Percentiles rank a stretch among this genome's conserved stretches.
phyloP scores from a whole-genome alignment of 768 basidiomycete species.

The Leucosporidium creatinivorum region DNA sequence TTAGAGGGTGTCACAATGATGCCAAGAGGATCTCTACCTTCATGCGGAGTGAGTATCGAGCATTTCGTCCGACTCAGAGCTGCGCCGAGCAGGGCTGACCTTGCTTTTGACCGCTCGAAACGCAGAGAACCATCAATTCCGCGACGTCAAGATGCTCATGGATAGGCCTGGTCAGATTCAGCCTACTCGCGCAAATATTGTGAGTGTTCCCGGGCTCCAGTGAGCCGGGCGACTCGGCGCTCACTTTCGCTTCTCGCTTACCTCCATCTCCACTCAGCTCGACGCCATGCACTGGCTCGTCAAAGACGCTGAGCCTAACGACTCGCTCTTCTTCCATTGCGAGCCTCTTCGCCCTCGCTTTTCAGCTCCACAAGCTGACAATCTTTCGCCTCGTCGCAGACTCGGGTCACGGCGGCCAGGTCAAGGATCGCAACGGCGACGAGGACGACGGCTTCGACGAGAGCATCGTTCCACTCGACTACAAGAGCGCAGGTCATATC shows the following conservation, averaged over 20 bases:
- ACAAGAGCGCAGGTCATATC: conserved; percentile 65
- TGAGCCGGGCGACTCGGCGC: no score
- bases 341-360: not conserved
- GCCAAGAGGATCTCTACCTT: no score
- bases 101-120: no score
- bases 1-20: no score
- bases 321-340: conserved; percentile 82
- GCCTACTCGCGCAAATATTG: conserved; percentile 77
- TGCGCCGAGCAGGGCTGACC: no score
- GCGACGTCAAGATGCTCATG: no score
- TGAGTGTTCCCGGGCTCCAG: no score
- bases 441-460: conserved; percentile 66
- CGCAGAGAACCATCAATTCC: no score
- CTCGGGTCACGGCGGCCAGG: conserved; percentile 82
- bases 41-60: no score
- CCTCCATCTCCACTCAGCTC: conserved; percentile 44
- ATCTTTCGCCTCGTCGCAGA: not conserved
- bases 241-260: no score
- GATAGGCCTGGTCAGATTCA: conserved; percentile 18
- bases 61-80: no score
- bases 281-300: conserved; percentile 92
- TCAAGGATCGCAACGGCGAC: conserved; percentile 71
- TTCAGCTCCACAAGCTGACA: no score
- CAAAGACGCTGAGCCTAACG: conserved; percentile 64
- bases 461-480: conserved; percentile 74